Percentiles rank a stretch among this genome's conserved stretches.
Conservation (phyloP, 2,329 filamentous ascomycete genomes). For the Phaeosphaeriaceae sp. region DNA sequence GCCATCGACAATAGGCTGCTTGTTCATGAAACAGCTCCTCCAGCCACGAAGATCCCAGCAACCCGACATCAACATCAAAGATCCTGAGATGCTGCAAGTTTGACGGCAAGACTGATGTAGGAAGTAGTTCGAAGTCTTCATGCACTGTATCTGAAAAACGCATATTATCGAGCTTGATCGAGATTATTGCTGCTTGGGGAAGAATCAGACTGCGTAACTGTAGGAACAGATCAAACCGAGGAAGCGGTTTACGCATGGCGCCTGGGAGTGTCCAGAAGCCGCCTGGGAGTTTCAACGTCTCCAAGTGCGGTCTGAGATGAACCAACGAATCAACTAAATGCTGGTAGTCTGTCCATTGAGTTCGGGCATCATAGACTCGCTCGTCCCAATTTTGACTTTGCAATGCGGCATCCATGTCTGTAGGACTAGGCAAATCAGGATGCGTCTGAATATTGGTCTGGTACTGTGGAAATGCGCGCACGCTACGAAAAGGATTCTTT, state of each 20-base stretch:
- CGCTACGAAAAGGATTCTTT: conserved; percentile 20
- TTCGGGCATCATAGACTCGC: conserved; percentile 19
- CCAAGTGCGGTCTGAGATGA: conserved; percentile 10
- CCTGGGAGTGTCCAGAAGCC: conserved; percentile 25
- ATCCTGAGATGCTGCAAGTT: conserved; percentile 14
- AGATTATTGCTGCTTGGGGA: conserved; percentile 19
- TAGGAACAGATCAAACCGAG: conserved; percentile 13
- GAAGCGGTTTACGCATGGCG: conserved; percentile 18
- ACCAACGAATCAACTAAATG: conserved; percentile 11
- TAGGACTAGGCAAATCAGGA: not conserved
- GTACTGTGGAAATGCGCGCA: conserved; percentile 17
- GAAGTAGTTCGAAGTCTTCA: conserved; percentile 18
- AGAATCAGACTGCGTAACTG: conserved; percentile 8
- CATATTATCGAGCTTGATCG: conserved; percentile 23
- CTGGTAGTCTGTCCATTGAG: conserved; percentile 22
- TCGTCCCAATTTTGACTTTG: conserved; percentile 8
- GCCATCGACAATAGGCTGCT: conserved; percentile 1
- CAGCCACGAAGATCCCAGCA: conserved; percentile 13
- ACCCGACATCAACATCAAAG: conserved; percentile 12
- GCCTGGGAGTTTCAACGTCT: conserved; percentile 14
- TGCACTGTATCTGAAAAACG: conserved; percentile 3
- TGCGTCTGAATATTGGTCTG: conserved; percentile 22
- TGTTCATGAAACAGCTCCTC: conserved; percentile 11
- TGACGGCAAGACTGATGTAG: conserved; percentile 4
- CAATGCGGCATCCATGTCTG: not conserved